These are phyloP conservation scores for Volvariella volvacea DNA, from an alignment of 1,284 basidiomycete genomes.

Conservation along the genomic window DNA sequence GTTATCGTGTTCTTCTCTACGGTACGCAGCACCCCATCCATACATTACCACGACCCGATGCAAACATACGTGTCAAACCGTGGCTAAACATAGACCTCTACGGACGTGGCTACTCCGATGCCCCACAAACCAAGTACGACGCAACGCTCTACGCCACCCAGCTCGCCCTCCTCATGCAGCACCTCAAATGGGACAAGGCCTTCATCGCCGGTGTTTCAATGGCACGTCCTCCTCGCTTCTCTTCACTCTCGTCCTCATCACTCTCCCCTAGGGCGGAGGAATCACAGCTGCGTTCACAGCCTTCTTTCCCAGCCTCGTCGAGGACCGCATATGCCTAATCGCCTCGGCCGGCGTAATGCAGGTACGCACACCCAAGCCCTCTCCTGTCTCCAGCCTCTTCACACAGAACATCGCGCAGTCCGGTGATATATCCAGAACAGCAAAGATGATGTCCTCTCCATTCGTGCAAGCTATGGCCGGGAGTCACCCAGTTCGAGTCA, in stretches of 20 bases:
- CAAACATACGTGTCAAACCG: too few species aligned
- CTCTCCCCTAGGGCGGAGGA: conserved; percentile 50
- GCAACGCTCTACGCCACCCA: conserved; percentile 61
- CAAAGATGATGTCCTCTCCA: conserved; percentile 68
- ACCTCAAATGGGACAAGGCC: conserved; percentile 62
- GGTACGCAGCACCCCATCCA: conserved; percentile 30
- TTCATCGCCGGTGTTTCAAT: conserved; percentile 67
- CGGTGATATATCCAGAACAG: conserved; percentile 58
- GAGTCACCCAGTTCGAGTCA: conserved; percentile 51
- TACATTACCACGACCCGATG: conserved; percentile 1
- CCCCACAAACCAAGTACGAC: conserved; percentile 61
- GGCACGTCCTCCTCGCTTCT: conserved; percentile 29
- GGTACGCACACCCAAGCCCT: conserved; percentile 23
- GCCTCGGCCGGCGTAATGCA: conserved; percentile 64
- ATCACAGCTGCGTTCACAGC: conserved; percentile 64
- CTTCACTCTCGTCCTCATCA: not conserved
- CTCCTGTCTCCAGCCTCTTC: not conserved
- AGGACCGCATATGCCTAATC: conserved; percentile 55
- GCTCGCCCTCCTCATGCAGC: conserved; percentile 75
- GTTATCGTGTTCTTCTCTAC: conserved; percentile 71
- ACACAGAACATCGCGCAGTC: conserved; percentile 34
- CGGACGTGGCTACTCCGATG: conserved; percentile 75
- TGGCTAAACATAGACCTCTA: conserved; percentile 54
- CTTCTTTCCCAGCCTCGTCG: conserved; percentile 64
- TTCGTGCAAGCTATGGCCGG: conserved; percentile 57